phyloP scores from a whole-genome alignment of 2,329 filamentous ascomycete genomes.

The Verticillium zaregamsianum region DNA sequence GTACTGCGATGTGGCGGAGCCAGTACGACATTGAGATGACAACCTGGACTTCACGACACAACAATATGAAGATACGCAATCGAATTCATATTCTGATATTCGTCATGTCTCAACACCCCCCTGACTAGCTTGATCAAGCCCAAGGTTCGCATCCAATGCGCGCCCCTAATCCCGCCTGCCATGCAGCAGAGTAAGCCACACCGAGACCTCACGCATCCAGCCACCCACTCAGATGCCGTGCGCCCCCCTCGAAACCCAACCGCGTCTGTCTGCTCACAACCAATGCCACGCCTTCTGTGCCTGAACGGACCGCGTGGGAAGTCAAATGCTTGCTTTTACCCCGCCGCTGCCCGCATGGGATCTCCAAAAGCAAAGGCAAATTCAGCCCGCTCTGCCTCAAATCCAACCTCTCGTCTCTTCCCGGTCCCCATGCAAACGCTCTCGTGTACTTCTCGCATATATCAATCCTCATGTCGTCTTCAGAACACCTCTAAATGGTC shows the following conservation, averaged over 20 bases:
- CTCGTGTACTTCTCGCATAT: not conserved
- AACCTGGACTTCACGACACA: too few relatives aligned
- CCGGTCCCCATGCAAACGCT: not conserved
- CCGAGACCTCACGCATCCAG: not conserved
- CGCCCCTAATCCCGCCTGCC: not conserved
- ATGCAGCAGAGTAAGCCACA: not conserved
- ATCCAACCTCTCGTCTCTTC: not conserved
- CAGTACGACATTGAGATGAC: too few relatives aligned
- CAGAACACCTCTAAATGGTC: not conserved
- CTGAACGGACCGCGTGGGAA: not conserved
- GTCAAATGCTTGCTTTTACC: not conserved
- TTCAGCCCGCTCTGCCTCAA: not conserved
- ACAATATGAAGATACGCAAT: too few relatives aligned
- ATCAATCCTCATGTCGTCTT: not conserved
- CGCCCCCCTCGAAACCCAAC: not conserved
- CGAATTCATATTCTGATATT: too few relatives aligned
- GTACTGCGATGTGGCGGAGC: too few relatives aligned
- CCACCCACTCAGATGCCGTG: not conserved
- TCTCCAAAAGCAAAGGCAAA: not conserved
- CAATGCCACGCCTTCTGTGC: not conserved
- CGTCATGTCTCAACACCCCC: not conserved
- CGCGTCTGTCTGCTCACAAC: not conserved
- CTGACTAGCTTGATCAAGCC: not conserved
- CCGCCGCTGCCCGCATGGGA: not conserved
- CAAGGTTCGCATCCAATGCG: not conserved